Evolutionary conservation across 108 stramenopile species (phyloP).

Genomic region (Fragilaria radians): DNA sequence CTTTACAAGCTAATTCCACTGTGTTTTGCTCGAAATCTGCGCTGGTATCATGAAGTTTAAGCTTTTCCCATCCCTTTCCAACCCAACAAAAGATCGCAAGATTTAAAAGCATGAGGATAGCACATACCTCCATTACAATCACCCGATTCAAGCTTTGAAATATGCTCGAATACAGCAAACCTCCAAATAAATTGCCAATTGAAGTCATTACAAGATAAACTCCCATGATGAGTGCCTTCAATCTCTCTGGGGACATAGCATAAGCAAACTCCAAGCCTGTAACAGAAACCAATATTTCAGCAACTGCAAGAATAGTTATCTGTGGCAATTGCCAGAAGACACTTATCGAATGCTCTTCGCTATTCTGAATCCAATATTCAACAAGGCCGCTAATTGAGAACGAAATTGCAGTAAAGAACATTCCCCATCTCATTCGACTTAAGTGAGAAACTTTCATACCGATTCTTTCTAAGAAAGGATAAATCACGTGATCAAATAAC

Average conservation of each 20-base stretch:
- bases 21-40: background rate
- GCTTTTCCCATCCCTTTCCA: slow-evolving; percentile 20
- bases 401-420: slow-evolving; percentile 40
- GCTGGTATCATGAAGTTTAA: background rate
- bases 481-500: slow-evolving; percentile 41
- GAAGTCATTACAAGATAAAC: slow-evolving; percentile 44
- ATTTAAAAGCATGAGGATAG: slow-evolving; percentile 33
- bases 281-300: slow-evolving; percentile 52
- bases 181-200: slow-evolving; percentile 52
- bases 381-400: slow-evolving; percentile 41
- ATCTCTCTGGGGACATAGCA: slow-evolving; percentile 32
- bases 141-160: slow-evolving; percentile 7
- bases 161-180: slow-evolving; percentile 14
- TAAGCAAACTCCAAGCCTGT: slow-evolving; percentile 63
- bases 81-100: slow-evolving; percentile 24
- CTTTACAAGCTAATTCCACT: too few relatives aligned
- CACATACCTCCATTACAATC: slow-evolving; percentile 7
- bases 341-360: slow-evolving; percentile 11
- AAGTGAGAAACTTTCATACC: slow-evolving; percentile 28
- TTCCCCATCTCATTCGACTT: slow-evolving; percentile 49
- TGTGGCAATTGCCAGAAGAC: slow-evolving; percentile 69
- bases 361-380: slow-evolving; percentile 29
- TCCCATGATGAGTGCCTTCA: slow-evolving; percentile 38
- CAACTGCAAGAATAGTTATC: slow-evolving; percentile 45
- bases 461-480: slow-evolving; percentile 34